phyloP scores from a whole-genome alignment of 352 stramenopile species.

The Phytophthora vignae region DNA sequence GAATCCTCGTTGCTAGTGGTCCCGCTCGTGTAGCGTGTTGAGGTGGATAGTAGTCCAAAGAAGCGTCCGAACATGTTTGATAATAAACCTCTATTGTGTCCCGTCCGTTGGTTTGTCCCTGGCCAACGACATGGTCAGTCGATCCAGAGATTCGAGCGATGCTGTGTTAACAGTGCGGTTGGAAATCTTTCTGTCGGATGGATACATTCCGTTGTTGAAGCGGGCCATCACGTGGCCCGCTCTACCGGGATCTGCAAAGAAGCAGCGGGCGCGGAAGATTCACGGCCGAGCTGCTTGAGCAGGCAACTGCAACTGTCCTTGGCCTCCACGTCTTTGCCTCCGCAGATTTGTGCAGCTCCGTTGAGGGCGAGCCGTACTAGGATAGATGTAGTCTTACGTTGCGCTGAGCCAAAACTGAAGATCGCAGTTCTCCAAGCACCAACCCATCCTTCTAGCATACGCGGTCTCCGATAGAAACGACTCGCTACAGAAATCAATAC shows the following conservation, averaged over 20 bases:
- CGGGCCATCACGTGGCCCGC: not conserved
- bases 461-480: not conserved
- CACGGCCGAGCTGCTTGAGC: not conserved
- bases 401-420: no score
- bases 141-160: no score
- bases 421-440: not conserved
- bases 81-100: conserved; percentile 5
- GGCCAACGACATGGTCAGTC: not conserved
- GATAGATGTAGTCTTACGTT: no score
- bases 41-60: not conserved
- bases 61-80: conserved; percentile 8
- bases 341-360: not conserved
- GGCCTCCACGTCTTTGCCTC: not conserved
- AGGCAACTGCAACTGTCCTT: not conserved
- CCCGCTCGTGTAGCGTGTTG: conserved; percentile 1
- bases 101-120: not conserved
- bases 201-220: not conserved
- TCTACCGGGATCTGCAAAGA: not conserved
- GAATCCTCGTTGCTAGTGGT: not conserved
- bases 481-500: not conserved
- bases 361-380: no score
- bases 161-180: not conserved
- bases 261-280: not conserved
- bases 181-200: not conserved
- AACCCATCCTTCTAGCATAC: not conserved